These are phyloP conservation scores for Claviceps maximensis DNA, from an alignment of 2,329 filamentous ascomycete genomes.

Conservation along the genomic window DNA sequence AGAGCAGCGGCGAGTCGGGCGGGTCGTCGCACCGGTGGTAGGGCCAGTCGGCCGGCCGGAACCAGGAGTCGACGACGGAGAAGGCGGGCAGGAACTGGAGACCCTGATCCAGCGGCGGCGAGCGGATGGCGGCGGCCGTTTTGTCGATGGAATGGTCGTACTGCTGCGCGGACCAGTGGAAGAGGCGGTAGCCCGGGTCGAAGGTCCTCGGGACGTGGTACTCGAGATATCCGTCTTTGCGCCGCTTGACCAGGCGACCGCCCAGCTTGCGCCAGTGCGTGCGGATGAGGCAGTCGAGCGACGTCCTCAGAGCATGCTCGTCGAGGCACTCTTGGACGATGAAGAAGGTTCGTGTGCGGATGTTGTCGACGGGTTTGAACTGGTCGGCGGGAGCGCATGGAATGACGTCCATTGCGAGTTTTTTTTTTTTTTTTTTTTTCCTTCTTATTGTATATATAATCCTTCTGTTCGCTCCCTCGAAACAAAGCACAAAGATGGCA, in stretches of 20 bases:
- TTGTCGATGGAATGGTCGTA: slow-evolving; percentile 1
- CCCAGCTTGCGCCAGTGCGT: slow-evolving; percentile 3
- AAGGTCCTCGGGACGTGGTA: slow-evolving; percentile 3
- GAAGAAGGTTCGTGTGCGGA: slow-evolving; percentile 4
- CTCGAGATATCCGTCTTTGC: not conserved
- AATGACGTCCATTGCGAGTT: slow-evolving; percentile 1
- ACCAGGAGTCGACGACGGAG: not conserved
- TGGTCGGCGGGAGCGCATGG: not conserved
- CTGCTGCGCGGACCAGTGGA: not conserved
- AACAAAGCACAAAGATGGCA: no score
- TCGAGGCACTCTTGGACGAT: slow-evolving; percentile 1
- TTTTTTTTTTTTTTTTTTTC: no score
- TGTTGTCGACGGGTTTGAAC: not conserved
- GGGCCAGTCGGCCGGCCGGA: slow-evolving; percentile 4
- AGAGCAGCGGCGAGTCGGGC: not conserved
- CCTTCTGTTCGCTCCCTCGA: no score
- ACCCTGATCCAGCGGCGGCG: not conserved
- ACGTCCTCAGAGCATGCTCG: not conserved
- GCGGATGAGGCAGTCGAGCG: slow-evolving; percentile 2
- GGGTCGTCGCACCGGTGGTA: not conserved
- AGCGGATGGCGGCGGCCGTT: not conserved
- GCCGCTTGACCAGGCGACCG: not conserved
- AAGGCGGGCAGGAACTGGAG: not conserved
- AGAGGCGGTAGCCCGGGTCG: not conserved
- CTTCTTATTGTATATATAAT: no score